A percentile compares a stretch with the other conserved stretches of the same genome.
phyloP scores from a whole-genome alignment of 257 asterid species.

The Solanum virginianum region DNA sequence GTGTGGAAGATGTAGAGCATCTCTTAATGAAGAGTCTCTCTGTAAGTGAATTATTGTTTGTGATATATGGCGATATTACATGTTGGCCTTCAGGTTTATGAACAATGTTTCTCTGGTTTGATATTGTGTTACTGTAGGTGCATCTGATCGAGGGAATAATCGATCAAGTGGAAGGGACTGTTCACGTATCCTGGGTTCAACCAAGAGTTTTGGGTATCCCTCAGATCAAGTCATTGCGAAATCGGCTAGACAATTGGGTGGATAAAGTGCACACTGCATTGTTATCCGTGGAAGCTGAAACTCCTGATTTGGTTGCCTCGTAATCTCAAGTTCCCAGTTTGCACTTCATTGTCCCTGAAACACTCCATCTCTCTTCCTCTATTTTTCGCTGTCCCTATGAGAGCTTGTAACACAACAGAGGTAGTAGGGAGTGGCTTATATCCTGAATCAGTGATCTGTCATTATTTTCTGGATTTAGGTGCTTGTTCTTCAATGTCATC shows the following conservation, averaged over 20 bases:
- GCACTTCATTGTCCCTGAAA: slow-evolving; percentile 6
- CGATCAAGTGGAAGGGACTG: slow-evolving; percentile 87
- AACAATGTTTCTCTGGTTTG: not conserved
- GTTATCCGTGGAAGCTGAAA: slow-evolving; percentile 89
- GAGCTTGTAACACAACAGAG: not conserved
- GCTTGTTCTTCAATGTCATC: not conserved
- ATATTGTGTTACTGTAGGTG: slow-evolving; percentile 36
- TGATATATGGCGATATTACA: not conserved
- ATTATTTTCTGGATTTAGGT: not conserved
- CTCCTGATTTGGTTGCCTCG: slow-evolving; percentile 88
- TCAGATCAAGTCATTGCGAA: slow-evolving; percentile 80
- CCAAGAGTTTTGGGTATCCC: slow-evolving; percentile 87
- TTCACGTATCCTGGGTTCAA: slow-evolving; percentile 90
- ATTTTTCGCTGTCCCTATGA: not conserved
- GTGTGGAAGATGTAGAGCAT: slow-evolving; percentile 84
- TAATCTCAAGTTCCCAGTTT: slow-evolving; percentile 11
- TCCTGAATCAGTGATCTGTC: not conserved
- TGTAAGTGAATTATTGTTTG: slow-evolving; percentile 36
- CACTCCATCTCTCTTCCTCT: not conserved
- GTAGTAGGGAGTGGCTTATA: not conserved
- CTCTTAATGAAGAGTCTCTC: slow-evolving; percentile 98
- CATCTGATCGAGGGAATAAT: slow-evolving; percentile 92
- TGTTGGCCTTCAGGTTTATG: not conserved
- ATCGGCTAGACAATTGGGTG: slow-evolving; percentile 74
- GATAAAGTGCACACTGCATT: slow-evolving; percentile 82